A percentile compares a stretch with the other conserved stretches of the same genome.
These are phyloP conservation scores for Brassica carinata DNA, from an alignment of 345 rosid genomes.

Conservation along the genomic window DNA sequence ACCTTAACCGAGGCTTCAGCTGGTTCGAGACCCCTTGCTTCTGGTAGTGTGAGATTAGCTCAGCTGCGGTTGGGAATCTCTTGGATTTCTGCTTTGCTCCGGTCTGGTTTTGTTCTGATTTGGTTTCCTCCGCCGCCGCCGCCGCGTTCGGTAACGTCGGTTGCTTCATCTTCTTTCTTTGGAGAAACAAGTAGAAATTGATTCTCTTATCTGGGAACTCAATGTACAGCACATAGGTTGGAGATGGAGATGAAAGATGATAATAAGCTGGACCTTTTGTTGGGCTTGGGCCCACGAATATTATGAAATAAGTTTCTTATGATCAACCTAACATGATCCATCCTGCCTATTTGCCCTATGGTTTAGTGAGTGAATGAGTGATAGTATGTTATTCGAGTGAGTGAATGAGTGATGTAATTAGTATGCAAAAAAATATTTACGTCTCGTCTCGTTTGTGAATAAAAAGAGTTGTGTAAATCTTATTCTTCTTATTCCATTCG, in stretches of 20 bases:
- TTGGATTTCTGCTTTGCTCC: conserved; percentile 34
- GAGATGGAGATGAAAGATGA: background rate
- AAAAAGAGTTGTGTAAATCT: too few species aligned
- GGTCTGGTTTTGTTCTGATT: conserved; percentile 31
- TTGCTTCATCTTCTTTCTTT: conserved; percentile 45
- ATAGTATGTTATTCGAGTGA: background rate
- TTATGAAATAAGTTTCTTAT: background rate
- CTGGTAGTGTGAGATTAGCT: conserved; percentile 78
- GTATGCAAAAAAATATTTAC: background rate
- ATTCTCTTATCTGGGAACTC: conserved; percentile 15
- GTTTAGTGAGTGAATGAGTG: background rate
- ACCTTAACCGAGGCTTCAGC: conserved; percentile 79
- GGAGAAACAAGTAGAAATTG: background rate
- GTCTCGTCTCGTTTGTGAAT: too few species aligned
- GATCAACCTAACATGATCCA: background rate
- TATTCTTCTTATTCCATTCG: too few species aligned
- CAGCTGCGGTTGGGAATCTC: conserved; percentile 65
- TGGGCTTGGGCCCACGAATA: conserved; percentile 31
- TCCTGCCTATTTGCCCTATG: background rate
- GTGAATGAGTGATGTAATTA: background rate
- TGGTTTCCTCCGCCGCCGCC: conserved; percentile 41
- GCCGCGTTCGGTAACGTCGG: conserved; percentile 39
- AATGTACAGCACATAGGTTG: background rate
- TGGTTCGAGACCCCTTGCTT: conserved; percentile 62
- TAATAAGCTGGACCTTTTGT: background rate